Conservation (phyloP, 2,329 filamentous ascomycete species). For the Westerdykella aurantiaca region DNA sequence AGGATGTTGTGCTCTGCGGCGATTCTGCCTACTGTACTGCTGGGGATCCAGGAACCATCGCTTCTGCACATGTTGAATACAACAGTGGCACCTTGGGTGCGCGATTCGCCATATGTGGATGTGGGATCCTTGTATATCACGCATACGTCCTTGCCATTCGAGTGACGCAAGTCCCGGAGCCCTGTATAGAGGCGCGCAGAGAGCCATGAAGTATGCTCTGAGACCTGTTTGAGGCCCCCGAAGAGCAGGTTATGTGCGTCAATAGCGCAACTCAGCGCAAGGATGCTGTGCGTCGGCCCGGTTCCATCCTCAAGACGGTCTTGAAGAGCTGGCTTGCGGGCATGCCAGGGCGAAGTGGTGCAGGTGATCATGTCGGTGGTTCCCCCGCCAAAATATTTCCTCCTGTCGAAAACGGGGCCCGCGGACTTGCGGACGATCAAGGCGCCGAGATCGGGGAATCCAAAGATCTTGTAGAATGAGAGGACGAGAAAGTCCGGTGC, state of each 20-base stretch:
- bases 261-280: slow-evolving; percentile 57
- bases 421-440: slow-evolving; percentile 72
- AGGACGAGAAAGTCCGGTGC: slow-evolving; percentile 77
- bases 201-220: slow-evolving; percentile 53
- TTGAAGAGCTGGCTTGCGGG: slow-evolving; percentile 51
- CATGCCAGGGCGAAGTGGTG: slow-evolving; percentile 50
- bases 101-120: slow-evolving; percentile 47
- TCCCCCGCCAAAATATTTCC: slow-evolving; percentile 63
- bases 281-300: slow-evolving; percentile 58
- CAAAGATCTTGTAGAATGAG: slow-evolving; percentile 95
- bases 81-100: slow-evolving; percentile 55
- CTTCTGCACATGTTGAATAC: slow-evolving; percentile 57
- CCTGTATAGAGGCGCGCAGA: slow-evolving; percentile 46
- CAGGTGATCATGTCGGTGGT: slow-evolving; percentile 55
- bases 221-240: slow-evolving; percentile 54
- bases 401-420: slow-evolving; percentile 47
- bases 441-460: slow-evolving; percentile 84
- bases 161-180: slow-evolving; percentile 47
- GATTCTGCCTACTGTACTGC: slow-evolving; percentile 53
- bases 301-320: slow-evolving; percentile 63
- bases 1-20: slow-evolving; percentile 54
- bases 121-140: slow-evolving; percentile 52
- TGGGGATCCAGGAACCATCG: slow-evolving; percentile 51
- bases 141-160: slow-evolving; percentile 49
- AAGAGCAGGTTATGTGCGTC: slow-evolving; percentile 53